Percentiles rank a stretch among this genome's conserved stretches.
Conservation (phyloP, 768 basidiomycete genomes). For the Naganishia kalamii region DNA sequence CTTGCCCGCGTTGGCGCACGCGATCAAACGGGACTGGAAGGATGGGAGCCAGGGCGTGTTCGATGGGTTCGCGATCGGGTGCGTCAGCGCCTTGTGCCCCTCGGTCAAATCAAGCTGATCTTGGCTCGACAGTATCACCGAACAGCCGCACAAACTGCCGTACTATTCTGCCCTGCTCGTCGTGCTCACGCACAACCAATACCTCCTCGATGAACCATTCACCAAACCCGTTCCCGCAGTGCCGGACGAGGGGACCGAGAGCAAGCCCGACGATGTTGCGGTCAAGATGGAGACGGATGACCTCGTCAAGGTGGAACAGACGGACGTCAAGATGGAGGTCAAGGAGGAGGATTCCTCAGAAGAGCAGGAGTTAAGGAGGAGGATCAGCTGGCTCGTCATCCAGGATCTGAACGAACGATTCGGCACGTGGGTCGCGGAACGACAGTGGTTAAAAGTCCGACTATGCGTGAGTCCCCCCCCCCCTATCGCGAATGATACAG, state of each 20-base stretch:
- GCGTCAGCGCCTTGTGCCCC: slow-evolving; percentile 8
- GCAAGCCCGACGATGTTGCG: background rate
- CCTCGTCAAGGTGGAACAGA: slow-evolving; percentile 50
- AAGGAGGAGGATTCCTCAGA: background rate
- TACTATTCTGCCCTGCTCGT: slow-evolving; percentile 77
- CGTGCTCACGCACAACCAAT: slow-evolving; percentile 49
- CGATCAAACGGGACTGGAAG: slow-evolving; percentile 39
- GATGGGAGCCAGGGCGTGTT: slow-evolving; percentile 41
- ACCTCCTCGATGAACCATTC: background rate
- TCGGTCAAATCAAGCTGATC: background rate
- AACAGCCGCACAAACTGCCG: slow-evolving; percentile 90
- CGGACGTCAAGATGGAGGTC: slow-evolving; percentile 35
- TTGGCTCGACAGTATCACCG: slow-evolving; percentile 50
- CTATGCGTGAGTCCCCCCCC: slow-evolving; percentile 61
- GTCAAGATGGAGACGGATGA: slow-evolving; percentile 32
- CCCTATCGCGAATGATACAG: background rate
- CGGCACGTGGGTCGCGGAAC: slow-evolving; percentile 75
- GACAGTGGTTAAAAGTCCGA: slow-evolving; percentile 84
- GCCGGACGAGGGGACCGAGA: background rate
- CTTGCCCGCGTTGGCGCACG: slow-evolving; percentile 38
- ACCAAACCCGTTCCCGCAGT: background rate
- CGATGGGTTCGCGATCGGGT: slow-evolving; percentile 47
- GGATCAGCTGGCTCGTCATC: slow-evolving; percentile 51
- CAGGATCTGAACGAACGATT: slow-evolving; percentile 91
- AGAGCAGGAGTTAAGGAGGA: slow-evolving; percentile 35